phyloP scores from a whole-genome alignment of 352 stramenopile species.

The Phytopythium mirpurense region DNA sequence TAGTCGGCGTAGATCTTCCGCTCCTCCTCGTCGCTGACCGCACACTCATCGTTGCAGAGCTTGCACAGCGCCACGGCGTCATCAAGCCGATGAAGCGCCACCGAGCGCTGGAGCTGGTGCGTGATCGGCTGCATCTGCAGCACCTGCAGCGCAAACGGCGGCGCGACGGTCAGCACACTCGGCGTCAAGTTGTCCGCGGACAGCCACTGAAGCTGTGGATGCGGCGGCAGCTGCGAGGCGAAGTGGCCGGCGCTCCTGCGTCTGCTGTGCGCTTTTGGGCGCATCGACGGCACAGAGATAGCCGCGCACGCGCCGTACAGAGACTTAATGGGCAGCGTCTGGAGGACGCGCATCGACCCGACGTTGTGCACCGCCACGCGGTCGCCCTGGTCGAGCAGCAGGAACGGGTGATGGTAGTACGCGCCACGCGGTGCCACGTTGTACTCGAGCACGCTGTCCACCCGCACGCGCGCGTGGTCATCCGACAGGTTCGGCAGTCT shows the following conservation, averaged over 20 bases:
- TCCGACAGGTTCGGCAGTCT: conserved; percentile 34
- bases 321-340: conserved; percentile 52
- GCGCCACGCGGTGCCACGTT: conserved; percentile 31
- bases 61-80: conserved; percentile 64
- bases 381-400: conserved; percentile 59
- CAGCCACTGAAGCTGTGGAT: conserved; percentile 6
- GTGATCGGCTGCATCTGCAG: conserved; percentile 50
- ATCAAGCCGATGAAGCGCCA: conserved; percentile 28
- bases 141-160: conserved; percentile 41
- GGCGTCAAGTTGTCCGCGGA: conserved; percentile 17
- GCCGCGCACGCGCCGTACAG: conserved; percentile 32
- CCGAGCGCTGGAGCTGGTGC: conserved; percentile 40
- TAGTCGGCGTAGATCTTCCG: conserved; percentile 51
- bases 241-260: background rate
- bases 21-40: conserved; percentile 48
- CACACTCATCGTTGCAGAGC: conserved; percentile 61
- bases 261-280: conserved; percentile 1
- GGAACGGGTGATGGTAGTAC: conserved; percentile 62
- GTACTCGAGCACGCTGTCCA: conserved; percentile 45
- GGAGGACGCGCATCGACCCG: conserved; percentile 42
- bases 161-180: conserved; percentile 32
- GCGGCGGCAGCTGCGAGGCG: background rate
- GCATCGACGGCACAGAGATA: conserved; percentile 6
- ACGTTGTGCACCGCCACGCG: conserved; percentile 59
- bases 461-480: conserved; percentile 34